Percentiles rank a stretch among this genome's conserved stretches.
Conservation (phyloP, 2,329 filamentous ascomycete species). For the Monilinia aucupariae region DNA sequence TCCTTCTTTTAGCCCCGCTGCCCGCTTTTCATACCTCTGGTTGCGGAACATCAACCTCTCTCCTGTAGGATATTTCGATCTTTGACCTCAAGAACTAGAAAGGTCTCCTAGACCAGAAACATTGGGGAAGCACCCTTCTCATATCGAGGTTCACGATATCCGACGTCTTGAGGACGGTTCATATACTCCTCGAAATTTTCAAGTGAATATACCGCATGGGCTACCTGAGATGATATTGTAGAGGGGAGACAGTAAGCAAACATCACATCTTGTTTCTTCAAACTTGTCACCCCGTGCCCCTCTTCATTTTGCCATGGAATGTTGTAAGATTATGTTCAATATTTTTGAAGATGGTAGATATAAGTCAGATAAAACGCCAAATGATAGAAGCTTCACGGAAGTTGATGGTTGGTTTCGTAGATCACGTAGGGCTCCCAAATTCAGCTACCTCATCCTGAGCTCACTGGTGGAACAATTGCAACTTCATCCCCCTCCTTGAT, state of each 20-base stretch:
- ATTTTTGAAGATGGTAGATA: not conserved
- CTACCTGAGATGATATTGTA: not conserved
- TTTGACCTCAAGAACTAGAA: not conserved
- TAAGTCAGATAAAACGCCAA: not conserved
- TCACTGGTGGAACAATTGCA: constrained; percentile 82
- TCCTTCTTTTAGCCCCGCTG: not conserved
- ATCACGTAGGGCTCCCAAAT: constrained; percentile 1
- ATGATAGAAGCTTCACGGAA: not conserved
- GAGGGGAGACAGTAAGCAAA: not conserved
- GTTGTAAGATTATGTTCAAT: not conserved
- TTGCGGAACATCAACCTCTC: not conserved
- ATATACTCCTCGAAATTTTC: too few relatives aligned
- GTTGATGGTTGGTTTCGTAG: not conserved
- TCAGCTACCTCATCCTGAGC: constrained; percentile 59
- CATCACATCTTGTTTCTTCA: not conserved
- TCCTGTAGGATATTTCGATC: not conserved
- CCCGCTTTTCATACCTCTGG: too few relatives aligned
- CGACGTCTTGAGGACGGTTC: not conserved
- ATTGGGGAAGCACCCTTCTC: not conserved
- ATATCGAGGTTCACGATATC: not conserved
- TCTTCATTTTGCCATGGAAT: not conserved
- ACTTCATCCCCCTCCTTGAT: constrained; percentile 76
- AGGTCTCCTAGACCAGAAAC: not conserved
- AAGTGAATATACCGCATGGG: not conserved
- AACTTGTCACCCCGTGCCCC: not conserved